Percentiles rank a stretch among this genome's conserved stretches.
phyloP scores from a whole-genome alignment of 2,329 filamentous ascomycete species.

The Aspergillus puulaauensis region DNA sequence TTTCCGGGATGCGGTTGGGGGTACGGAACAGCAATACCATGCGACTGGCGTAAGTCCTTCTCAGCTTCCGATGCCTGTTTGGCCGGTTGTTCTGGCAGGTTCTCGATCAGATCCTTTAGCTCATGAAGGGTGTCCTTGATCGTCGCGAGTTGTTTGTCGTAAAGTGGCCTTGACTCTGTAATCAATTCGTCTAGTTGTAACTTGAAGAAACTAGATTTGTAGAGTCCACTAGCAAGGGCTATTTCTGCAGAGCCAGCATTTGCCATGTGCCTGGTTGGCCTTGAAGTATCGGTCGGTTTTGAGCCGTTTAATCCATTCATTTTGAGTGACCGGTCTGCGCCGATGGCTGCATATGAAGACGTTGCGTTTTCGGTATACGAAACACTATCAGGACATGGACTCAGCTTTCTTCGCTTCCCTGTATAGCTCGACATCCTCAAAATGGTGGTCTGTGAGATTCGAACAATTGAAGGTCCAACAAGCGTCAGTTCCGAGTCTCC shows the following conservation, averaged over 20 bases:
- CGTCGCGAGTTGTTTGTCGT: constrained; percentile 55
- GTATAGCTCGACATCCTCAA: constrained; percentile 33
- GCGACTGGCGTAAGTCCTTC: constrained; percentile 63
- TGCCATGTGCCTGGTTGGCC: constrained; percentile 17
- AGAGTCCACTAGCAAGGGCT: constrained; percentile 51
- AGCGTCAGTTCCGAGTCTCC: not conserved
- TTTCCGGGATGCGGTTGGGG: constrained; percentile 74
- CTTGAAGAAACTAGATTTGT: constrained; percentile 67
- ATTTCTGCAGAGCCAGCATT: constrained; percentile 34
- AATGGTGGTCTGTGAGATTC: not conserved
- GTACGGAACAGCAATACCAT: constrained; percentile 75
- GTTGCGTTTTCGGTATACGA: constrained; percentile 8
- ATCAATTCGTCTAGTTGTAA: constrained; percentile 66
- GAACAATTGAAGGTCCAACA: not conserved
- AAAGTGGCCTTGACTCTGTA: constrained; percentile 56
- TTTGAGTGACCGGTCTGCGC: constrained; percentile 13
- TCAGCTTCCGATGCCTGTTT: constrained; percentile 64
- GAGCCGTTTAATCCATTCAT: constrained; percentile 17
- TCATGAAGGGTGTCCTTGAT: constrained; percentile 56
- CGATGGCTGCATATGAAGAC: constrained; percentile 25
- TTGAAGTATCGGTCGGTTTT: not conserved
- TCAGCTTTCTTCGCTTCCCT: constrained; percentile 50
- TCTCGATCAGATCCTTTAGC: constrained; percentile 58
- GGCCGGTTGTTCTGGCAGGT: constrained; percentile 51
- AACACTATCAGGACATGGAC: constrained; percentile 28